These are phyloP conservation scores for Aureobasidium mangrovei DNA, from an alignment of 2,329 filamentous ascomycete species.

Conservation along the genomic window DNA sequence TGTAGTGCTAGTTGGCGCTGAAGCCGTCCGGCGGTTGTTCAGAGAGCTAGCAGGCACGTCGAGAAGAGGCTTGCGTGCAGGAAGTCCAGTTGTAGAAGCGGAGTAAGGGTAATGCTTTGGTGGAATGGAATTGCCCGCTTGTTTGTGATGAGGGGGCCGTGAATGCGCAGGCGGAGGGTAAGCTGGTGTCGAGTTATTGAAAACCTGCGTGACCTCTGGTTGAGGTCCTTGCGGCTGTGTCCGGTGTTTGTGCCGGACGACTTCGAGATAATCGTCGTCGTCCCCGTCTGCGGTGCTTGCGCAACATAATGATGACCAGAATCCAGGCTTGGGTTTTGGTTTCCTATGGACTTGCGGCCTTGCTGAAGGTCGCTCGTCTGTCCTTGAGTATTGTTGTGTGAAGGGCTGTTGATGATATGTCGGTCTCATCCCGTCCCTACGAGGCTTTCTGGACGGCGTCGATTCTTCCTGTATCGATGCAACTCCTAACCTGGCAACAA, in stretches of 20 bases:
- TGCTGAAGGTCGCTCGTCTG: background rate
- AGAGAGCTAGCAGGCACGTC: slow-evolving; percentile 22
- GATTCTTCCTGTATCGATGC: background rate
- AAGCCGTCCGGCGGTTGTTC: slow-evolving; percentile 18
- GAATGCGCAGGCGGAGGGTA: slow-evolving; percentile 11
- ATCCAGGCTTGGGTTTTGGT: slow-evolving; percentile 19
- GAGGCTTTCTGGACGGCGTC: background rate
- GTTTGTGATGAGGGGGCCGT: slow-evolving; percentile 6
- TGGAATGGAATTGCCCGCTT: slow-evolving; percentile 7
- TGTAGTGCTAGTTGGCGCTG: slow-evolving; percentile 8
- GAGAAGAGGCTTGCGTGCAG: slow-evolving; percentile 21
- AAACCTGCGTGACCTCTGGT: slow-evolving; percentile 7
- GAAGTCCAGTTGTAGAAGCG: background rate
- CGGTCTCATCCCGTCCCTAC: background rate
- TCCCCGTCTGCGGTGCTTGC: slow-evolving; percentile 28
- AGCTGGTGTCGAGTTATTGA: slow-evolving; percentile 14
- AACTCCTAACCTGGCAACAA: slow-evolving; percentile 65
- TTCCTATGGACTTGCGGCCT: background rate
- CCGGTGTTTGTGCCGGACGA: slow-evolving; percentile 33
- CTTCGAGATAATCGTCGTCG: slow-evolving; percentile 35
- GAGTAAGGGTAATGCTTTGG: slow-evolving; percentile 15
- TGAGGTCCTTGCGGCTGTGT: background rate
- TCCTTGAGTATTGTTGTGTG: background rate
- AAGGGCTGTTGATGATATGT: slow-evolving; percentile 18
- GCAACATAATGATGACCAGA: slow-evolving; percentile 38